Evolutionary conservation across 306 rosid species (phyloP), one percentile per base, ranked within the genome.

Genomic region (Gleditsia sinensis): DNA sequence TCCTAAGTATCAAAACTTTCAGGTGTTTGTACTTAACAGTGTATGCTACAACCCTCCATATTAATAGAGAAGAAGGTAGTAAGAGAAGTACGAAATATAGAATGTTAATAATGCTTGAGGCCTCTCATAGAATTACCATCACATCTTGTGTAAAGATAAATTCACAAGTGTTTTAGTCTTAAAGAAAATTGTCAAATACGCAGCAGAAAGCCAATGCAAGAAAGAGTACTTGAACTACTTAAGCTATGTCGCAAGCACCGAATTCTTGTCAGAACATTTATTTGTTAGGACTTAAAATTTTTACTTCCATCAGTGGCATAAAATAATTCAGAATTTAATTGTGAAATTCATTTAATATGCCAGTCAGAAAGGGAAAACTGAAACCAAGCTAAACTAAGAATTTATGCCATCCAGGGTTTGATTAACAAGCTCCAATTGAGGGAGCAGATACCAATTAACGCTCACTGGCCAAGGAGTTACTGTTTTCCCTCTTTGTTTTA

Each of bases 281-380:
- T 55, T 34, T 28, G 42, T 19, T 36, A 57, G 57, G 55, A 13
- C 55, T 65, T 57, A 37, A 66, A 25, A 20, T 2, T 43, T 79
- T 50, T 58, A 16, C 21, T 53, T 58, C 9, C 34, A 12, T 7
- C 27, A 69, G n/a, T 50, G 43, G 3, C 27, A 0, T 57, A 32
- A 64, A 55, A 67, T 43, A 34, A 55, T 61, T 59, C 42, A 48
- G 48, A 61, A 68, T 48, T 40, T 59, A n/a, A 59, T n/a, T 34
- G 12, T 10, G n/a, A 33, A 33, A 45, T 10, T 76, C 69, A 45
- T 7, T 23, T 56, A 9, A 65, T 19, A 49, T 49, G 48, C 42
- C 48, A 30, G 28, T 16, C 74, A 5, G 56, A 19, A 49, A 42
- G 5, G 13, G 42, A 6, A 42, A 69, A 39, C n/a, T 4, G 42